Evolutionary conservation across 306 rosid species (phyloP), one percentile per base, ranked within the genome.

Genomic region (Vachellia pachyceras): DNA sequence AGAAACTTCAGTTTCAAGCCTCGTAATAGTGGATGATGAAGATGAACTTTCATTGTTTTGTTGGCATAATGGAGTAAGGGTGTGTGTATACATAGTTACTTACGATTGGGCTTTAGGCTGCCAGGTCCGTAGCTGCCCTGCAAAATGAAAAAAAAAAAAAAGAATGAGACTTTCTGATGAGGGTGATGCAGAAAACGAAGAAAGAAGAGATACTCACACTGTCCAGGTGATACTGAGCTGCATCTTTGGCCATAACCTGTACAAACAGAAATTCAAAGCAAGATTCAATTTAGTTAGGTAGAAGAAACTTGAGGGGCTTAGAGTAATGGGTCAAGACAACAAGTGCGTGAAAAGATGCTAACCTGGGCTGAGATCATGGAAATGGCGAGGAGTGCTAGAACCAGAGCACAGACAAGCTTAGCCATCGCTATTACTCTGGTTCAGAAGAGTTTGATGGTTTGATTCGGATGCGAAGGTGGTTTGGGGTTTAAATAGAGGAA

Each of bases 311-410:
- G 29, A 25, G 54, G 14, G 54, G 54, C 54, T 49, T 3, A 15
- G 37, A 25, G 42, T 29, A 63, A 29, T 63, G 69, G 42, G 60
- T 18, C 58, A 17, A 15, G 40, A 49, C 55, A 15, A 49, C 3
- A 37, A 14, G 11, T 35, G 69, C 4, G 42, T 55, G 63, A n/a
- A 55, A 55, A 64, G n/a, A 55, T 5, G 45, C 78, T 66, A 35
- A 89, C 92, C 89, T 80, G 85, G 75, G 83, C 75, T 23, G 88
- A 46, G 76, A 84, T 77, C 85, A 87, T 42, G 80, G 92, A 87
- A 85, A 88, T 79, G 82, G 75, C 84, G 41, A 88, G 76, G 78
- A 88, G 85, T 50, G 89, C 79, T 1, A 90, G 82, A 84, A 90
- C 77, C 36, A 90, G 73, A 80, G 84, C 33, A 70, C 78, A 82